Base-by-base conservation (phyloP, 306 rosid genomes). In the Erythrophleum fordii region DNA sequence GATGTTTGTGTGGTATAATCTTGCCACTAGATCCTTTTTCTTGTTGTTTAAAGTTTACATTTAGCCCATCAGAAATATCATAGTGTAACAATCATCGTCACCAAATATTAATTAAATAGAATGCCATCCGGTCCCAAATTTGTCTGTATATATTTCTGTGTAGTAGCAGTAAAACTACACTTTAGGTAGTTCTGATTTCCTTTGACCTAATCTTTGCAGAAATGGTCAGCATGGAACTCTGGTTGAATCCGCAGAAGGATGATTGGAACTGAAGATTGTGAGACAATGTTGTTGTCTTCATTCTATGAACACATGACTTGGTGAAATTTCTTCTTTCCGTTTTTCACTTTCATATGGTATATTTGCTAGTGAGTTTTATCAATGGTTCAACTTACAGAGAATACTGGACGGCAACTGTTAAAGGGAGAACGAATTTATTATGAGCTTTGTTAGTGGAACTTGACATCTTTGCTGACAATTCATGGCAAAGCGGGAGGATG, bases 211-310 rank as follows among this genome's bases (percentile, higher is more conserved):
- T 52, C n/a, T 42, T 56, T 65, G 8, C 49, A 76, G 72, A 37
- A 56, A 71, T 46, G 20, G 9, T 81, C 42, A 64, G 69, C 77
- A 72, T 17, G 20, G 28, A 52, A 67, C 53, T 65, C 58, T 71
- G 69, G 68, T 53, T 72, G 58, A 52, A 76, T 72, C 62, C 22
- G 51, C 53, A 17, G 69, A 81, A 51, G 69, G 62, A 77, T 71
- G 76, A 49, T 66, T 46, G 17, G 52, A 34, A 34, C 29, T 8
- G 46, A 77, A 72, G 59, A 46, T 52, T 72, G 56, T 42, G 74
- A 56, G 17, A 59, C 37, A 80, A 48, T 55, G 31, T 8, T 66
- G 48, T 45, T 34, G 12, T 35, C 20, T 59, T 28, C 55, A 34
- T 17, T 46, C 39, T 45, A 18, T 14, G n/a, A 29, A 20, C 12